These are phyloP conservation scores for Saccharata proteae DNA, from an alignment of 2,329 filamentous ascomycete genomes.

Conservation along the genomic window DNA sequence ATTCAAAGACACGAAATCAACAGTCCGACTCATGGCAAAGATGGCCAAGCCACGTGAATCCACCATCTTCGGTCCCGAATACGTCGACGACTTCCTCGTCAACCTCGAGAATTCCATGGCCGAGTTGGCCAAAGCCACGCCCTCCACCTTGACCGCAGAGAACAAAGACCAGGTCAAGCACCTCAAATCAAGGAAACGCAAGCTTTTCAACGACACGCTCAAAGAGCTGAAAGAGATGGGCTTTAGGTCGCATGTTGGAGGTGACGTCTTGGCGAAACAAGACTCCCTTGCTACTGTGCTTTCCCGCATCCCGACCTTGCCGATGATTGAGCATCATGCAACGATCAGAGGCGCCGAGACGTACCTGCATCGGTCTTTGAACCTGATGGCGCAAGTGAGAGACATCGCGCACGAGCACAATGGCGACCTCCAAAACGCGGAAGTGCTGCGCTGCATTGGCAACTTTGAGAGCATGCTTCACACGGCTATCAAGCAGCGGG, in stretches of 20 bases:
- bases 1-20: constrained; percentile 57
- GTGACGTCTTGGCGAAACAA: constrained; percentile 61
- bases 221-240: constrained; percentile 81
- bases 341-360: constrained; percentile 44
- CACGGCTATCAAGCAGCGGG: constrained; percentile 49
- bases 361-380: constrained; percentile 68
- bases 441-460: constrained; percentile 66
- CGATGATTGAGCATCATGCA: constrained; percentile 14
- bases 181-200: constrained; percentile 80
- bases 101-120: constrained; percentile 56
- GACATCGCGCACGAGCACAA: constrained; percentile 60
- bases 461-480: constrained; percentile 78
- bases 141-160: constrained; percentile 67
- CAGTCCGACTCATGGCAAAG: constrained; percentile 61
- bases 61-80: constrained; percentile 43
- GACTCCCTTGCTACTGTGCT: constrained; percentile 58
- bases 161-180: constrained; percentile 78
- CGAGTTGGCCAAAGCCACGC: constrained; percentile 74
- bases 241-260: constrained; percentile 68
- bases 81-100: constrained; percentile 56
- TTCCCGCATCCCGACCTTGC: constrained; percentile 35
- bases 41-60: constrained; percentile 43
- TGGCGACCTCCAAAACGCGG: constrained; percentile 70
- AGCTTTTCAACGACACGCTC: constrained; percentile 78
- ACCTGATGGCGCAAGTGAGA: constrained; percentile 58